Percentiles rank a stretch among this genome's conserved stretches.
These are phyloP conservation scores for Pleurotus giganteus DNA, from an alignment of 768 basidiomycete species.

Conservation along the genomic window DNA sequence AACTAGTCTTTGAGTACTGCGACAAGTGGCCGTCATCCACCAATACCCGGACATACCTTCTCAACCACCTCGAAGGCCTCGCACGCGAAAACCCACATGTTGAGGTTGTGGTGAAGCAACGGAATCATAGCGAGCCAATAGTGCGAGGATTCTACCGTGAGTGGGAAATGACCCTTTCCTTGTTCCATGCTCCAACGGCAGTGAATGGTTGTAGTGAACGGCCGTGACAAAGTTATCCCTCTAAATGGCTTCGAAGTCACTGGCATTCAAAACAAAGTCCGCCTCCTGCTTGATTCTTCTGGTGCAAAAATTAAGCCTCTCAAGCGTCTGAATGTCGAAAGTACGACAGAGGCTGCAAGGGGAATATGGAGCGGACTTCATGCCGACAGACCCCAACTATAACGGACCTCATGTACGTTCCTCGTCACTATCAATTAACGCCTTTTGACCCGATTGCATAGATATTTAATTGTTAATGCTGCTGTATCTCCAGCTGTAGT, in stretches of 20 bases:
- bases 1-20: conserved; percentile 88
- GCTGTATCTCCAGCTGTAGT: too few species aligned
- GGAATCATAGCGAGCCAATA: conserved; percentile 75
- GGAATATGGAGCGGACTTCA: conserved; percentile 92
- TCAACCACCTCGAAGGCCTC: conserved; percentile 57
- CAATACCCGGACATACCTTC: conserved; percentile 68
- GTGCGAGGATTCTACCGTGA: conserved; percentile 81
- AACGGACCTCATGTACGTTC: conserved; percentile 14
- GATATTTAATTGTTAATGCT: too few species aligned
- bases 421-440: neutral
- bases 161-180: too few species aligned
- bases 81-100: conserved; percentile 79
- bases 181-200: too few species aligned
- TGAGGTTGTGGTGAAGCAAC: conserved; percentile 79
- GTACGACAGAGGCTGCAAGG: conserved; percentile 74
- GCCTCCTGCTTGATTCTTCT: conserved; percentile 82
- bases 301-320: conserved; percentile 82
- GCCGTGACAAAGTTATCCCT: conserved; percentile 85
- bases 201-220: conserved; percentile 64
- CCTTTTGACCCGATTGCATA: neutral
- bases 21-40: conserved; percentile 77
- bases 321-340: conserved; percentile 76
- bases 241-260: conserved; percentile 73
- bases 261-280: conserved; percentile 73
- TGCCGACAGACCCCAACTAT: conserved; percentile 60